phyloP scores from a whole-genome alignment of 257 asterid genomes.

The Anisodus acutangulus region DNA sequence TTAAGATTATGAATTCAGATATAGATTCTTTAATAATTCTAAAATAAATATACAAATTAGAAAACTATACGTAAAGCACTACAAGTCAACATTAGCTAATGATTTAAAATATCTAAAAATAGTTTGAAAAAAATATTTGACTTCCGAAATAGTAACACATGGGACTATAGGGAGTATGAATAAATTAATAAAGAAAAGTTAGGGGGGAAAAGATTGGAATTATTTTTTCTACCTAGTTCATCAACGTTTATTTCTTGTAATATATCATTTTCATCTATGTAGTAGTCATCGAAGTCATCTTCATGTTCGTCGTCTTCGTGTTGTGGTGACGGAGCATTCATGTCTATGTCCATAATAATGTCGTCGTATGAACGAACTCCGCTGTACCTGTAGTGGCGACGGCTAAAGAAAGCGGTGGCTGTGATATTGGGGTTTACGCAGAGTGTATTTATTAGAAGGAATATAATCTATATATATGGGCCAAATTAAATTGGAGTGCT shows the following conservation, averaged over 20 bases:
- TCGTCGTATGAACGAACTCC: neutral
- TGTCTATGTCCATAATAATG: neutral
- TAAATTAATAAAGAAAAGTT: neutral
- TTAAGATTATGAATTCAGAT: too few species aligned
- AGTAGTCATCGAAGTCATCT: constrained; percentile 41
- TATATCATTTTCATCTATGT: constrained; percentile 69
- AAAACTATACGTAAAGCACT: too few species aligned
- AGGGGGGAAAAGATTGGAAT: neutral
- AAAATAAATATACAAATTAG: too few species aligned
- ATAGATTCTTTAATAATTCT: too few species aligned
- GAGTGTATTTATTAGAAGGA: neutral
- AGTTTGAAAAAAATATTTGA: too few species aligned
- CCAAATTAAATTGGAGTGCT: too few species aligned
- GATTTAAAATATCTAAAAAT: too few species aligned
- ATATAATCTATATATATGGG: neutral
- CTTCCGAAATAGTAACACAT: too few species aligned
- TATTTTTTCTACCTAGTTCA: constrained; percentile 61
- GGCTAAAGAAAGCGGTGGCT: too few species aligned
- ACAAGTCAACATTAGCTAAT: too few species aligned
- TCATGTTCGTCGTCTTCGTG: constrained; percentile 43
- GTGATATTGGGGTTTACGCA: neutral
- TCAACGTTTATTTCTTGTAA: constrained; percentile 64
- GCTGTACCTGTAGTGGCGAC: neutral
- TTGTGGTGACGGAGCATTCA: constrained; percentile 27
- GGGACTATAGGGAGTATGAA: too few species aligned